A percentile compares a stretch with the other conserved stretches of the same genome.
Evolutionary conservation across 192 early-diverging fungal species (phyloP).

Genomic region (Geranomyces variabilis): DNA sequence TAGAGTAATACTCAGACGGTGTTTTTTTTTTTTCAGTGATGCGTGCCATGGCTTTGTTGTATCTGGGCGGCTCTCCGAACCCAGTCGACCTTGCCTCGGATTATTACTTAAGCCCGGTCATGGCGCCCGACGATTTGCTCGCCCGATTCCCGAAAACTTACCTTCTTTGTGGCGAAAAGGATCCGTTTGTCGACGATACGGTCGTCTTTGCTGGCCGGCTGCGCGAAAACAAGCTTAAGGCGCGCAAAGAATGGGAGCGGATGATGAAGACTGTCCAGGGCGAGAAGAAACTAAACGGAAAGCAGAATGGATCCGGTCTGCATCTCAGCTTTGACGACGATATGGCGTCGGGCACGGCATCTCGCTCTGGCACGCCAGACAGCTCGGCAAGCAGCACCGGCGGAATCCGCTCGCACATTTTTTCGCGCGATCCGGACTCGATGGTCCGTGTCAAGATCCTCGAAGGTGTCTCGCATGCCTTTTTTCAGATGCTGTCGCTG

Average conservation of each 20-base stretch:
- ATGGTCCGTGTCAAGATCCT: slow-evolving; percentile 73
- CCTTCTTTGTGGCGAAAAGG: slow-evolving; percentile 92
- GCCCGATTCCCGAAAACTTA: slow-evolving; percentile 89
- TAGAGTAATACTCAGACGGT: no score
- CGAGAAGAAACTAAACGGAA: background rate
- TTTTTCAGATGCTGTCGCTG: slow-evolving; percentile 70
- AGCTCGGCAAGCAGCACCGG: background rate
- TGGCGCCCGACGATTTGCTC: slow-evolving; percentile 82
- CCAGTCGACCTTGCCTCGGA: slow-evolving; percentile 75
- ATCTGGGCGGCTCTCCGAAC: slow-evolving; percentile 78
- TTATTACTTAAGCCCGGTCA: slow-evolving; percentile 83
- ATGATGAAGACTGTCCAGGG: slow-evolving; percentile 27
- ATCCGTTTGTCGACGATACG: slow-evolving; percentile 97
- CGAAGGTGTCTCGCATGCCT: slow-evolving; percentile 66
- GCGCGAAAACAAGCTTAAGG: slow-evolving; percentile 76
- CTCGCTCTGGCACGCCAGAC: background rate
- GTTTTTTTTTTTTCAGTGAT: slow-evolving; percentile 43
- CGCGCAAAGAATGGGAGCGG: slow-evolving; percentile 50
- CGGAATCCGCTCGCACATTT: slow-evolving; percentile 43
- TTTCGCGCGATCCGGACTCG: slow-evolving; percentile 49
- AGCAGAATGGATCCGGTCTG: slow-evolving; percentile 18
- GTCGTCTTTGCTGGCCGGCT: slow-evolving; percentile 87
- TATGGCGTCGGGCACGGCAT: background rate
- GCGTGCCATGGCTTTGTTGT: slow-evolving; percentile 76
- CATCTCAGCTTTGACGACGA: background rate